Conservation (phyloP, 352 stramenopile genomes). For the Detonula confervacea region DNA sequence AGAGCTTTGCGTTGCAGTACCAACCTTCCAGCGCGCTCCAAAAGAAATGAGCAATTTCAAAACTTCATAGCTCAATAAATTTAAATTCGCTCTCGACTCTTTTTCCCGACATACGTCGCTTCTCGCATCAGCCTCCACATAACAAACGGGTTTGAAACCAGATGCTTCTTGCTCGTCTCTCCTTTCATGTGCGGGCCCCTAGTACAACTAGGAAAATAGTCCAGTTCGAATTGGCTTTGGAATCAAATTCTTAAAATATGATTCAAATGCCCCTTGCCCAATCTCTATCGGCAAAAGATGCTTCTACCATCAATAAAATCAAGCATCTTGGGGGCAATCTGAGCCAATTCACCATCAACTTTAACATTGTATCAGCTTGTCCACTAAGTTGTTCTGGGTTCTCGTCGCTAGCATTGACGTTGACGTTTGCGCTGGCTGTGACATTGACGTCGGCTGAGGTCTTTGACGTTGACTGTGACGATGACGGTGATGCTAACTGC, state of each 20-base stretch:
- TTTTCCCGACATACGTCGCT: not conserved
- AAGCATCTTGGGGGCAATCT: not conserved
- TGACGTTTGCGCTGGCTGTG: not conserved
- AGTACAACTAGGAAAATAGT: not conserved
- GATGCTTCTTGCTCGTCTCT: not conserved
- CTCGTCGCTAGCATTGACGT: not conserved
- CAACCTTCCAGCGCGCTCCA: no score
- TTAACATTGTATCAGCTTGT: not conserved
- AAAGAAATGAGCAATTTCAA: no score
- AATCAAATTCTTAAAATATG: not conserved
- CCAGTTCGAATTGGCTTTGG: not conserved
- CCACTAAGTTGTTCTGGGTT: not conserved
- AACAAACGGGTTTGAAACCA: not conserved
- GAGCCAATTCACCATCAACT: not conserved
- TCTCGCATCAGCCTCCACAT: not conserved
- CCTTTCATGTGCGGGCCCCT: not conserved
- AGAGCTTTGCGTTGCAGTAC: not conserved
- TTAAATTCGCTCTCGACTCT: no score
- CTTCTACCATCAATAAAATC: not conserved
- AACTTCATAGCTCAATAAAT: no score
- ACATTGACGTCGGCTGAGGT: not conserved
- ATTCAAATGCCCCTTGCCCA: not conserved
- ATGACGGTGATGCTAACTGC: not conserved
- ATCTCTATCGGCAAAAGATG: not conserved
- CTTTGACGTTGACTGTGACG: not conserved